Conservation (phyloP, 257 asterid species). For the Rauvolfia tetraphylla region DNA sequence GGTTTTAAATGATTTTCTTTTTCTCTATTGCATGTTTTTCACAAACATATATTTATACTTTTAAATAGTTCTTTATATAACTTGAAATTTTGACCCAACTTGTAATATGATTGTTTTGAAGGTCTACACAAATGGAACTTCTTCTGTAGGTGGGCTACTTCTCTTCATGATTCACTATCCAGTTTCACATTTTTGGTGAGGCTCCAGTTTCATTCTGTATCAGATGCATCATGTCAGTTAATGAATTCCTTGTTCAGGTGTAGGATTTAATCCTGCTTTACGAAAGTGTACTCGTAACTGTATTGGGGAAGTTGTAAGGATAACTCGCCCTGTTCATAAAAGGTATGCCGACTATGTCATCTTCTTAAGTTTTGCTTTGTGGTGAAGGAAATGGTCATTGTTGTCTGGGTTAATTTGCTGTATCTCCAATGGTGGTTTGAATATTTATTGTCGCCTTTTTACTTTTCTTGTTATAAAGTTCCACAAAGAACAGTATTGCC, state of each 20-base stretch:
- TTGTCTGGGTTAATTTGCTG: background rate
- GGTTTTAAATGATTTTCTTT: background rate
- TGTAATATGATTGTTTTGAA: slow-evolving; percentile 28
- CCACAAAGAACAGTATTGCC: background rate
- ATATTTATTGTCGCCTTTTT: background rate
- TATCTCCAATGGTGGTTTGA: background rate
- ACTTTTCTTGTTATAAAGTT: background rate
- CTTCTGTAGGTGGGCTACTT: slow-evolving; percentile 50
- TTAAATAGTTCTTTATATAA: background rate
- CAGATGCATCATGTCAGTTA: slow-evolving; percentile 1
- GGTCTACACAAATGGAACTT: slow-evolving; percentile 51
- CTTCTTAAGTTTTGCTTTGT: background rate
- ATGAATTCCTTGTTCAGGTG: slow-evolving; percentile 43
- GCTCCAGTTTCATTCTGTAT: background rate
- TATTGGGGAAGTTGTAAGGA: slow-evolving; percentile 58
- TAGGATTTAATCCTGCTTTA: slow-evolving; percentile 30
- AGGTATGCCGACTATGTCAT: slow-evolving; percentile 36
- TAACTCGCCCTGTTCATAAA: slow-evolving; percentile 42
- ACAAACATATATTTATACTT: background rate
- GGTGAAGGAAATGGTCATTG: background rate
- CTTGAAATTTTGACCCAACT: slow-evolving; percentile 23
- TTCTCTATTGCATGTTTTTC: background rate
- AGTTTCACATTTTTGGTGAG: slow-evolving; percentile 10
- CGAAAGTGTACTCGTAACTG: slow-evolving; percentile 49
- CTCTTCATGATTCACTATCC: background rate